Base-by-base conservation (phyloP, 305 asterid species). In the Fraxinus ornus region DNA sequence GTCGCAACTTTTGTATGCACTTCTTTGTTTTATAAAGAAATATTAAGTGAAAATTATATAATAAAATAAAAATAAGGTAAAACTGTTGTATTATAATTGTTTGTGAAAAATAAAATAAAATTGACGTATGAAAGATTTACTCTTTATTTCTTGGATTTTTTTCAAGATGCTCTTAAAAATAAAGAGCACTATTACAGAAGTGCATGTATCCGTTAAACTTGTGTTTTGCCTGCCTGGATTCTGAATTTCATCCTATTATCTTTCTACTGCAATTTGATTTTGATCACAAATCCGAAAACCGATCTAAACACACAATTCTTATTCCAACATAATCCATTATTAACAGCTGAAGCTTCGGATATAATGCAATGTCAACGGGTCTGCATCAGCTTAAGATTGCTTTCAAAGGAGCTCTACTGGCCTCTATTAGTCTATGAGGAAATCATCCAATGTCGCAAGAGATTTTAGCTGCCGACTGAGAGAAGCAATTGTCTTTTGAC, bases 401-500 rank as follows among this genome's bases (percentile, higher is more conserved):
- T 76, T 44, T 79, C 72, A 82, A 7, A 24, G 39, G 75, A 81
- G 84, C 10, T 82, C 71, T 52, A 41, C 37, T 49, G 81, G 36
- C 82, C 55, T 73, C 73, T 89, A 92, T 3, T 91, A 80, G 75
- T 89, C 93, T 17, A 91, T 81, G 81, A 84, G 55, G 87, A 93
- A 86, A 75, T 95, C 98, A 26, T 92, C 97, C 21, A 95, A 82
- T 17, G 89, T 83, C 3, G 93, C 92, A 13, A 95, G 97, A 83
- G 93, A 86, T 71, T 90, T 90, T 78, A 95, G 92, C 92, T 95
- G 97, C 77, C 89, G 88, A 62, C 89, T 89, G 28, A 95, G 91
- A 66, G 99, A 95, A 73, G 96, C 95, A 13, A 95, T 95, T 17
- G 99, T 95, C 85, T 91, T 89, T 86, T 93, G 97, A 80, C 99